Conservation (phyloP, 2,329 filamentous ascomycete species). For the Aschersonia sp. region DNA sequence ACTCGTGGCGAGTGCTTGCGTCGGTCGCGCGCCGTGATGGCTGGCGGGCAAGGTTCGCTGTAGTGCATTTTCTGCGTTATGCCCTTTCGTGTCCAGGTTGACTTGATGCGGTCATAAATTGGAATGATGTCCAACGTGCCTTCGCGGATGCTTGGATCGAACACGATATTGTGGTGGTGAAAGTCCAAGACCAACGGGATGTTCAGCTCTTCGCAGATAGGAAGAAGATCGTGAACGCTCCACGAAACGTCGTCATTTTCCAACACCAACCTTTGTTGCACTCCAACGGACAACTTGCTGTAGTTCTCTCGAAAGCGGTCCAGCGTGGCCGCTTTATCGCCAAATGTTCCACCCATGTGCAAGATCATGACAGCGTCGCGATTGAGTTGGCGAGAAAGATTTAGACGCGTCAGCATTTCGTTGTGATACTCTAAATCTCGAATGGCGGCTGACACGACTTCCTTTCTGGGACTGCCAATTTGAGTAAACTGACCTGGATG, state of each 20-base stretch:
- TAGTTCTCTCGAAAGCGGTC: conserved; percentile 70
- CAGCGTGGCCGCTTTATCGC: conserved; percentile 68
- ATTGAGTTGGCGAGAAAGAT: conserved; percentile 62
- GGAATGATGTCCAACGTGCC: conserved; percentile 68
- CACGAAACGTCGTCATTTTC: conserved; percentile 93
- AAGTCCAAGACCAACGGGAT: conserved; percentile 87
- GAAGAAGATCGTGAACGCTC: conserved; percentile 82
- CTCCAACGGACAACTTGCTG: conserved; percentile 42
- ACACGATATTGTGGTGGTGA: conserved; percentile 92
- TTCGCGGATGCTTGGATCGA: conserved; percentile 61
- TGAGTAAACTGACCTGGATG: conserved; percentile 93
- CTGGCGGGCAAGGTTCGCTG: conserved; percentile 51
- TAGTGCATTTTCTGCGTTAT: conserved; percentile 98
- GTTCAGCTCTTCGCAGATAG: conserved; percentile 83
- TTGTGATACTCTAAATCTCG: conserved; percentile 81
- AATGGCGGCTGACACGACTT: conserved; percentile 62
- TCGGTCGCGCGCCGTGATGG: conserved; percentile 62
- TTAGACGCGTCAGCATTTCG: conserved; percentile 66
- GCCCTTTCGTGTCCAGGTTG: conserved; percentile 70
- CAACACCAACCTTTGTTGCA: conserved; percentile 72
- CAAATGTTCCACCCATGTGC: conserved; percentile 84
- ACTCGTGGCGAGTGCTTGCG: conserved; percentile 79
- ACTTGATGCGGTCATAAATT: conserved; percentile 61
- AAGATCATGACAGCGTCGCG: conserved; percentile 87
- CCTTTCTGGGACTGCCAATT: conserved; percentile 63